Conservation (phyloP, 768 basidiomycete species). For the Russula sp. region DNA sequence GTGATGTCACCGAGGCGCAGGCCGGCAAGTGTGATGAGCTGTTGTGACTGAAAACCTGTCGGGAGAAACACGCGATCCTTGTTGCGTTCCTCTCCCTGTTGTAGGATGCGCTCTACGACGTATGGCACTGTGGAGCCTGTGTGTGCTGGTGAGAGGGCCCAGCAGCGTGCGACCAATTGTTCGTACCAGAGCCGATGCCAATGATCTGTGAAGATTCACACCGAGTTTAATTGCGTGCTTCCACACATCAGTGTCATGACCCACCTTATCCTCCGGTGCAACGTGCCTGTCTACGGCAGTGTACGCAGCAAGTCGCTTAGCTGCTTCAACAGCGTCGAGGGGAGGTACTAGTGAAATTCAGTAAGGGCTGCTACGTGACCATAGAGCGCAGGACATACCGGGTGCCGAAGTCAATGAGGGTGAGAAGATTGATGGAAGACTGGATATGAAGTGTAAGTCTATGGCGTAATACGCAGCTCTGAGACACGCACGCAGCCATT, state of each 20-base stretch:
- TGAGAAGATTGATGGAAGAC: conserved; percentile 10
- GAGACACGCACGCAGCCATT: conserved; percentile 13
- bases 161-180: not conserved
- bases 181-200: conserved; percentile 77
- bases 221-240: not conserved
- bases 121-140: conserved; percentile 93
- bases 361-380: not conserved
- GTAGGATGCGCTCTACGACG: conserved; percentile 89
- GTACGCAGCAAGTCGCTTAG: conserved; percentile 89
- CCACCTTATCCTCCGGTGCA: conserved; percentile 71
- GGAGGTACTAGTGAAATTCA: conserved; percentile 7
- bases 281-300: conserved; percentile 92
- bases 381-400: not conserved
- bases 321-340: conserved; percentile 58
- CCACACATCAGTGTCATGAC: conserved; percentile 22
- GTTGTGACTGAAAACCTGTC: conserved; percentile 95
- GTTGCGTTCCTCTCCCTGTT: conserved; percentile 75
- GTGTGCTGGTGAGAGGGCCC: not conserved
- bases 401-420: not conserved
- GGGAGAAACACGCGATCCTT: conserved; percentile 82
- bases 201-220: conserved; percentile 51
- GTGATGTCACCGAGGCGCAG: conserved; percentile 84
- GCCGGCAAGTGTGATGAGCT: conserved; percentile 79
- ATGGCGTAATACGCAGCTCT: no score
- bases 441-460: not conserved